Conservation (phyloP, 768 basidiomycete genomes). For the Lentinula detonsa region DNA sequence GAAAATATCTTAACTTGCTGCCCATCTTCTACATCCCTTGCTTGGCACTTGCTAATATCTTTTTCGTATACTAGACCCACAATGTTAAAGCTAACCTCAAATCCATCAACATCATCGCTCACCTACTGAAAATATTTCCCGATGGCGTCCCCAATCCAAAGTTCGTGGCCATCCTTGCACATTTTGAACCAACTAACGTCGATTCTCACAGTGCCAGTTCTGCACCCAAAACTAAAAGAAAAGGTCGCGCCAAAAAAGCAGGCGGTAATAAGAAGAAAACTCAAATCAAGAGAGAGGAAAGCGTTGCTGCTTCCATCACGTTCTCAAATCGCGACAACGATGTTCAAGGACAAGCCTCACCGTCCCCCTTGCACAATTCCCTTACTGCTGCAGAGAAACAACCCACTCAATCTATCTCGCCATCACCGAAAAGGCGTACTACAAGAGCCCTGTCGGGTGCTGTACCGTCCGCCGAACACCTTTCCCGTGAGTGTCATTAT, state of each 20-base stretch:
- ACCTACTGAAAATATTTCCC: conserved; percentile 2
- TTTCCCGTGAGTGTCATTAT: background rate
- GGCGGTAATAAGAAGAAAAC: background rate
- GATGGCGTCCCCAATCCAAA: conserved; percentile 2
- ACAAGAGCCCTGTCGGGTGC: background rate
- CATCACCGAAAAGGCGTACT: background rate
- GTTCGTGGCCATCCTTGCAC: background rate
- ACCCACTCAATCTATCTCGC: background rate
- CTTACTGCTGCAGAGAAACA: background rate
- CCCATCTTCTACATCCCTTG: background rate
- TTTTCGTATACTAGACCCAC: background rate
- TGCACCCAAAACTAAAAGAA: background rate
- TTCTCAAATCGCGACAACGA: background rate
- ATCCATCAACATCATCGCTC: background rate
- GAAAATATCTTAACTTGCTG: background rate
- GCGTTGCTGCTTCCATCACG: background rate
- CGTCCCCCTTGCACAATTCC: background rate
- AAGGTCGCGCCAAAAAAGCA: background rate
- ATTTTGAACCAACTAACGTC: background rate
- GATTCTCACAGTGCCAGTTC: background rate
- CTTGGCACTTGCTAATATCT: background rate
- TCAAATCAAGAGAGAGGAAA: background rate
- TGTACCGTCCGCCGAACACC: background rate
- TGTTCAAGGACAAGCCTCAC: background rate
- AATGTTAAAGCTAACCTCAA: conserved; percentile 3